phyloP scores from a whole-genome alignment of 2,329 filamentous ascomycete genomes.

The Lachnellula suecica region DNA sequence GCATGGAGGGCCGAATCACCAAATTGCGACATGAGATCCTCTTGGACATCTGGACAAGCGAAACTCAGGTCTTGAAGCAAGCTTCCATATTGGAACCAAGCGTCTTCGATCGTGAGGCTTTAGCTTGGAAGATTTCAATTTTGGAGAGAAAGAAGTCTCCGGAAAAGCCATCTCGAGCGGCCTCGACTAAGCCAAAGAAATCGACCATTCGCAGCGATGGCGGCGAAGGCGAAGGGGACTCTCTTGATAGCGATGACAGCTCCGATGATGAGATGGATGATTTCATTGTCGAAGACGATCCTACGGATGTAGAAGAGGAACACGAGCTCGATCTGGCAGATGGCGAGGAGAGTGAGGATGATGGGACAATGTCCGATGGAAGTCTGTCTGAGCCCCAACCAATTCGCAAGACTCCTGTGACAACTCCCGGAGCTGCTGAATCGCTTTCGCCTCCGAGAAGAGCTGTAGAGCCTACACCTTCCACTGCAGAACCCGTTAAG shows the following conservation, averaged over 20 bases:
- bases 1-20: slow-evolving; percentile 50
- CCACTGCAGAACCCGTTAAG: slow-evolving; percentile 2
- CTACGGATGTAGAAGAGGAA: slow-evolving; percentile 8
- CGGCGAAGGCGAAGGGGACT: slow-evolving; percentile 24
- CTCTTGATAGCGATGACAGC: slow-evolving; percentile 20
- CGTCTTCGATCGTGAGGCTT: slow-evolving; percentile 58
- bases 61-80: slow-evolving; percentile 51
- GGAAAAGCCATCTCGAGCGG: slow-evolving; percentile 27
- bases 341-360: slow-evolving; percentile 19
- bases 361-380: slow-evolving; percentile 16
- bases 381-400: slow-evolving; percentile 2
- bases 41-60: slow-evolving; percentile 50
- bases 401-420: neutral
- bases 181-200: slow-evolving; percentile 8
- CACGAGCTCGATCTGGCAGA: slow-evolving; percentile 27
- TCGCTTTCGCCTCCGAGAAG: too few relatives aligned
- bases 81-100: slow-evolving; percentile 62
- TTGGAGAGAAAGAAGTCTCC: slow-evolving; percentile 44
- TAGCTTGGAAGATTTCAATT: slow-evolving; percentile 49
- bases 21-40: slow-evolving; percentile 54
- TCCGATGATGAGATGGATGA: slow-evolving; percentile 46
- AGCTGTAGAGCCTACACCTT: neutral
- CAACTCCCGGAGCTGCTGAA: too few relatives aligned
- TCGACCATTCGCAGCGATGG: neutral
- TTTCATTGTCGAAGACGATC: slow-evolving; percentile 46